Evolutionary conservation across 257 asterid species (phyloP).

Genomic region (Rehmannia glutinosa): DNA sequence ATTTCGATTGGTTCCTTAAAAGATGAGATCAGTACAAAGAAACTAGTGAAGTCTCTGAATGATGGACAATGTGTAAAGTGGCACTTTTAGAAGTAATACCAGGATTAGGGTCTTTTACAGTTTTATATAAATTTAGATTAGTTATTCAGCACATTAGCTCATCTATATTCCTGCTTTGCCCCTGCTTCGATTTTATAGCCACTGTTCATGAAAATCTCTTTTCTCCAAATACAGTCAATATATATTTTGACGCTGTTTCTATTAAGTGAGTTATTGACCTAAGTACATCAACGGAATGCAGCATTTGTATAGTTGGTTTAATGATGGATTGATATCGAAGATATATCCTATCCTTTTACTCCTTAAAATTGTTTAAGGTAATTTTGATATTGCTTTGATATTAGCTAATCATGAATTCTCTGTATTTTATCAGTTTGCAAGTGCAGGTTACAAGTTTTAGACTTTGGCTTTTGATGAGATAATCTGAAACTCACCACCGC

Average conservation of each 20-base stretch:
- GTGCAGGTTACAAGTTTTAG: slow-evolving; percentile 12
- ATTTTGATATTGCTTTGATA: background rate
- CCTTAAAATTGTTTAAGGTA: background rate
- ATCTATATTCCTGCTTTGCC: too few relatives aligned
- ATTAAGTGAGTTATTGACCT: background rate
- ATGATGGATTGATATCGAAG: background rate
- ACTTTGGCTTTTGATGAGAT: slow-evolving; percentile 10
- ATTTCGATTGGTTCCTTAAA: too few relatives aligned
- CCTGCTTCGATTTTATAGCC: too few relatives aligned
- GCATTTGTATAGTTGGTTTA: background rate
- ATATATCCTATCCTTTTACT: background rate
- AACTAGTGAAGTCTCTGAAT: too few relatives aligned
- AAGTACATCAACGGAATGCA: background rate
- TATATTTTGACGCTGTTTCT: background rate
- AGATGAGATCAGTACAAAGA: too few relatives aligned
- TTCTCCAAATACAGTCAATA: too few relatives aligned
- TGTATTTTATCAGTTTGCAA: background rate
- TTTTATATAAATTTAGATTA: too few relatives aligned
- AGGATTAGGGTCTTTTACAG: too few relatives aligned
- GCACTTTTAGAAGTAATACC: too few relatives aligned
- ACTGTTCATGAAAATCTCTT: too few relatives aligned
- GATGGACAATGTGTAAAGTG: too few relatives aligned
- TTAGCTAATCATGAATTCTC: background rate
- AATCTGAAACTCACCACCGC: background rate
- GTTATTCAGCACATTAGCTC: too few relatives aligned